Evolutionary conservation across 768 basidiomycete genomes (phyloP).

Genomic region (Auricularia auricula-judae): DNA sequence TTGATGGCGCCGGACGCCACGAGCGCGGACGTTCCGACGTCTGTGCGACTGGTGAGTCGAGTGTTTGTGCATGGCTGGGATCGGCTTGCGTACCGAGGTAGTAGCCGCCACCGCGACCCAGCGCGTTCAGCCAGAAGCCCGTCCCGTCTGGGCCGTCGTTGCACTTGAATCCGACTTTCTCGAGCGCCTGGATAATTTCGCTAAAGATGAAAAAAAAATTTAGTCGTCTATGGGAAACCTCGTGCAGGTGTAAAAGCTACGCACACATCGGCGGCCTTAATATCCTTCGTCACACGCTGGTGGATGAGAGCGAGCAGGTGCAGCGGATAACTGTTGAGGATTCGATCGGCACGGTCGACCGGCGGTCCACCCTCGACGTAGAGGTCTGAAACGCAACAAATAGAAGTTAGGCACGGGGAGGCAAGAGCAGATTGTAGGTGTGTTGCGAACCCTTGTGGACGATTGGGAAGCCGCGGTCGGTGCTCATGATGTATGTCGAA

Average conservation of each 20-base stretch:
- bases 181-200: conserved; percentile 43
- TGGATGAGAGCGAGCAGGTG: conserved; percentile 23
- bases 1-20: conserved; percentile 62
- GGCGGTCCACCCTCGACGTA: conserved; percentile 42
- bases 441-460: conserved; percentile 18
- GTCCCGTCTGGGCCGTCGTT: conserved; percentile 39
- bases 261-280: conserved; percentile 48
- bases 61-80: too few relatives aligned
- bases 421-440: conserved; percentile 5
- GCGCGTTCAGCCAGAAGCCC: conserved; percentile 40
- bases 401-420: background rate
- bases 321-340: conserved; percentile 38
- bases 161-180: conserved; percentile 44
- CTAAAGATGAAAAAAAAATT: conserved; percentile 21
- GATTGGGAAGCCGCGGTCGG: conserved; percentile 27
- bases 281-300: conserved; percentile 25
- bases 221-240: background rate
- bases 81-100: conserved; percentile 40
- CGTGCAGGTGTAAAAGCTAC: conserved; percentile 6
- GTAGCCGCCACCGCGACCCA: conserved; percentile 46
- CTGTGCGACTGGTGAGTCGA: conserved; percentile 24
- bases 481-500: conserved; percentile 43
- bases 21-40: conserved; percentile 47
- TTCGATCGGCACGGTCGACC: conserved; percentile 37
- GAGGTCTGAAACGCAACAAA: conserved; percentile 8